Base-by-base conservation (phyloP, 2,329 filamentous ascomycete genomes). In the Penicillium sp. region DNA sequence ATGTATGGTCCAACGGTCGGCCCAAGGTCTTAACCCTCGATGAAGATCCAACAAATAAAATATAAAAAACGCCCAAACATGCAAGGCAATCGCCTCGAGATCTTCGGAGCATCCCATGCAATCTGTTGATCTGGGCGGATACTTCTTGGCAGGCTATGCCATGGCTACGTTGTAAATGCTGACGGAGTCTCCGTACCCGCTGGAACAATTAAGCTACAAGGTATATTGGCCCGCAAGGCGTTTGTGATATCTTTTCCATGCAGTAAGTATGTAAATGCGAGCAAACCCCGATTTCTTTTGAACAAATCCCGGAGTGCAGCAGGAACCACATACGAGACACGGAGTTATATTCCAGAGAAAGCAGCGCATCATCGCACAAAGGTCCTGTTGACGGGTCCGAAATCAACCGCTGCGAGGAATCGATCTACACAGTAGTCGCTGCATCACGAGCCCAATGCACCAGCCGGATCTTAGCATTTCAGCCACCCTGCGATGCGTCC, bases 401-500 rank as follows among this genome's bases (percentile, higher is more conserved):
- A 56, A 56, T 54, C 41, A 39, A 39, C 49, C 43, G 44, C 53
- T 59, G 59, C 51, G 59, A 57, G 53, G 53, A 52, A 63, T 60
- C 59, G 57, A 64, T 64, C 61, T 60, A 53, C 58, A 54, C 35
- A 45, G 55, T 47, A 48, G 51, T 59, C 50, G 55, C 56, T 61
- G 55, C 53, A 62, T 57, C 44, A 38, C 43, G 45, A 51, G 46
- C 8, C 19, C 30, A 26, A 7, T 41, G 45, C 49, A 57, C 61
- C 57, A 61, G 47, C 56, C 57, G 53, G 59, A 60, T 60, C 55
- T 47, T 53, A 55, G 46, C 38, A 59, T 58, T 63, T 60, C 62
- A 64, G 62, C 61, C 61, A 64, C 61, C 43, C 47, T 51, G 53
- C 53, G 60, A 63, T 62, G 56, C 48, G 58, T 60, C 55, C 56